phyloP scores from a whole-genome alignment of 2,329 filamentous ascomycete genomes.

The Sordariomycetes sp. region DNA sequence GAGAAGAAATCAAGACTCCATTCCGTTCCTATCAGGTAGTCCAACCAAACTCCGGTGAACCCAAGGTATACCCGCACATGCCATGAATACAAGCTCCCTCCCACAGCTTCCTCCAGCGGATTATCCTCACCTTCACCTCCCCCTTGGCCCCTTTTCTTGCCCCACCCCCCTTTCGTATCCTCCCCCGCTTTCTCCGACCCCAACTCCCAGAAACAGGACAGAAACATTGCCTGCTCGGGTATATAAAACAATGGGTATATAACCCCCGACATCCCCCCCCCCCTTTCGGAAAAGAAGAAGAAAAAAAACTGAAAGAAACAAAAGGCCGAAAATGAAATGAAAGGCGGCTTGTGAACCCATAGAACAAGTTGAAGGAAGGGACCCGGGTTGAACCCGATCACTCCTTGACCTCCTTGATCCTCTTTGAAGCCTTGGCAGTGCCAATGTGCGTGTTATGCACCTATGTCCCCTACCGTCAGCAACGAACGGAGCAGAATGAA shows the following conservation, averaged over 20 bases:
- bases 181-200: not conserved
- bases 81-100: not conserved
- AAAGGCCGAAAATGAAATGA: not conserved
- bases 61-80: not conserved
- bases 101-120: not conserved
- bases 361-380: not conserved
- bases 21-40: not conserved
- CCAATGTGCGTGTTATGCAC: constrained; percentile 87
- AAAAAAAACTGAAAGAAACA: not conserved
- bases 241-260: not conserved
- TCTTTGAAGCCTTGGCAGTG: constrained; percentile 66
- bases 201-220: not conserved
- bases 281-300: not conserved
- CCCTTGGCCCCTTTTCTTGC: not conserved
- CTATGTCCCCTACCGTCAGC: constrained; percentile 21
- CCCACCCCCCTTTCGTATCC: not conserved
- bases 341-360: not conserved
- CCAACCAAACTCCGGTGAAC: not conserved
- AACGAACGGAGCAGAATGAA: not conserved
- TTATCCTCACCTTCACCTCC: not conserved
- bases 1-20: not conserved
- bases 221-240: not conserved
- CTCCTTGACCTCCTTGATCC: constrained; percentile 31
- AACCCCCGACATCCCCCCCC: not conserved
- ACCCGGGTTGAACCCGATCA: not conserved